These are phyloP conservation scores for Diophrys appendiculata DNA, from an alignment of 73 alveolate species.

Conservation along the genomic window DNA sequence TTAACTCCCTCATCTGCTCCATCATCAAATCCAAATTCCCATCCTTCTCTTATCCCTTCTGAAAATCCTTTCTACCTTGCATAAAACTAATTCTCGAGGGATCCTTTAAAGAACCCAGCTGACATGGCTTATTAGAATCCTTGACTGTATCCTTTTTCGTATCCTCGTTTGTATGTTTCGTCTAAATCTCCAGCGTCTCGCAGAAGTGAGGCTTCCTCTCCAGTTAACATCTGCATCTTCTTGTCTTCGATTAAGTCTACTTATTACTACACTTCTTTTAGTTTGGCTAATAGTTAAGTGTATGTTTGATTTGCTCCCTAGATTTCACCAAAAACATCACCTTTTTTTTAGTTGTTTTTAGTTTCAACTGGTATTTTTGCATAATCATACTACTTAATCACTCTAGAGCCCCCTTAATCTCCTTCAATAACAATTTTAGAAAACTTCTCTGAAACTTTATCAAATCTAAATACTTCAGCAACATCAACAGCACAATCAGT, in stretches of 20 bases:
- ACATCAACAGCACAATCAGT: slow-evolving; percentile 18
- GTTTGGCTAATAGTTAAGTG: slow-evolving; percentile 7
- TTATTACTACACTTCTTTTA: slow-evolving; percentile 22
- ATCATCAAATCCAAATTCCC: slow-evolving; percentile 66
- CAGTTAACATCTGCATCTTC: slow-evolving; percentile 1
- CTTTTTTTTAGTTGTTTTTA: neutral
- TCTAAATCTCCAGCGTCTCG: slow-evolving; percentile 6
- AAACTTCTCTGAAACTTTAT: slow-evolving; percentile 8
- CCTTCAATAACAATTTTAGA: slow-evolving; percentile 5
- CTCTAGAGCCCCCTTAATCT: neutral
- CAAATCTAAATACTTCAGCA: slow-evolving; percentile 31
- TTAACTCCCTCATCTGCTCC: slow-evolving; percentile 54
- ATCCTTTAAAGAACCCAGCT: slow-evolving; percentile 41
- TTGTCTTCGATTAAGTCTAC: slow-evolving; percentile 8
- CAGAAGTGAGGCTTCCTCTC: neutral
- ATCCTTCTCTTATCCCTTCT: slow-evolving; percentile 52
- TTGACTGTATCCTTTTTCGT: slow-evolving; percentile 16
- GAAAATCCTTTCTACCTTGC: slow-evolving; percentile 48
- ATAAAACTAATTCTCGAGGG: slow-evolving; percentile 38
- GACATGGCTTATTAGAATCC: slow-evolving; percentile 37
- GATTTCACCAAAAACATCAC: neutral
- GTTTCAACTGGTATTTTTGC: neutral
- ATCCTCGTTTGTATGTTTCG: slow-evolving; percentile 9
- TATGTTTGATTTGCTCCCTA: slow-evolving; percentile 10
- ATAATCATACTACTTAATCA: neutral